A percentile compares a stretch with the other conserved stretches of the same genome.
phyloP scores from a whole-genome alignment of 2,329 filamentous ascomycete genomes.

The Boeremia lycopersici region DNA sequence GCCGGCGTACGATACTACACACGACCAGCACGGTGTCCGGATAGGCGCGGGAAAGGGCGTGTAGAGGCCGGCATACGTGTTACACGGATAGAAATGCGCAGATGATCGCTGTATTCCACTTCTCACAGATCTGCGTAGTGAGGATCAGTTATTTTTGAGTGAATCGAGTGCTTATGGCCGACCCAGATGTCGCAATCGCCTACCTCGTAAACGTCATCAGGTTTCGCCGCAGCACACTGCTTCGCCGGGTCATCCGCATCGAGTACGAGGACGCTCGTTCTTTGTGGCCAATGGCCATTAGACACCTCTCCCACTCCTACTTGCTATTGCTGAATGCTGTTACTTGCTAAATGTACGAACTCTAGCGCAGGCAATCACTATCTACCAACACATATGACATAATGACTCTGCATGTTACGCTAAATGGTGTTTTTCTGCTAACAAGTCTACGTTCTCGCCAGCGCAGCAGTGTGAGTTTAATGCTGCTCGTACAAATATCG shows the following conservation, averaged over 20 bases:
- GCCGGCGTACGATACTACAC: constrained; percentile 9
- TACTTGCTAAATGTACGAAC: no score
- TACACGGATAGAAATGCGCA: no score
- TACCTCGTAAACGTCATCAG: constrained; percentile 15
- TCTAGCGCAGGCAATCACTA: no score
- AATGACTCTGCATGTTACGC: no score
- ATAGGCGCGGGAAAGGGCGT: neutral
- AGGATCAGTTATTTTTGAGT: neutral
- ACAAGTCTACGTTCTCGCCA: no score
- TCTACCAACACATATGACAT: no score
- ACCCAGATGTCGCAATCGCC: constrained; percentile 19
- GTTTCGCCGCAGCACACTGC: constrained; percentile 3
- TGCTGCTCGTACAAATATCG: constrained; percentile 7
- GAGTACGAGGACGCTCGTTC: constrained; percentile 6
- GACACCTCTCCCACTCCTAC: no score
- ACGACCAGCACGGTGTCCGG: neutral
- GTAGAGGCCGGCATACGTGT: neutral
- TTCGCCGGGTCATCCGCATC: neutral
- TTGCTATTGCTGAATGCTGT: no score
- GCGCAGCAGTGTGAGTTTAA: no score
- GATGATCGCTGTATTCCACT: no score
- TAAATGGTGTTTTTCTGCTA: no score
- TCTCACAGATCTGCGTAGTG: neutral
- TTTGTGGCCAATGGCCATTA: neutral
- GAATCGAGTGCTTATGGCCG: constrained; percentile 2